These are phyloP conservation scores for Plasmodium falciparum DNA, from an alignment of 169 alveolate genomes.

Conservation along the genomic window DNA sequence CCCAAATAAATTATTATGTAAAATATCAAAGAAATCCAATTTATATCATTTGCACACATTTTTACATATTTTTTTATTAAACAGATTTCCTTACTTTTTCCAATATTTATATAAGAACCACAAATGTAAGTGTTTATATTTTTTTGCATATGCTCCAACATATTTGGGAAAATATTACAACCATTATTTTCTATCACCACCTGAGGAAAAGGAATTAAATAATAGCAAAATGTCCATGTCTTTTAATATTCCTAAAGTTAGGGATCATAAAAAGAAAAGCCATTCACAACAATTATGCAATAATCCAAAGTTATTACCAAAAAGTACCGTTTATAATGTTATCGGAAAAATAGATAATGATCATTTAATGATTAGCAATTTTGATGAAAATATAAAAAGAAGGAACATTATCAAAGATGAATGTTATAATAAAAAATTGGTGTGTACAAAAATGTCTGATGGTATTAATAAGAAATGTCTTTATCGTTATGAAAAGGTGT, in stretches of 20 bases:
- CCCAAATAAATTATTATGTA: conserved; percentile 56
- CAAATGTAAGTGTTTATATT: conserved; percentile 50
- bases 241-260: background rate
- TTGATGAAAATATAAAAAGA: too few species aligned
- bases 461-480: too few species aligned
- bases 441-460: too few species aligned
- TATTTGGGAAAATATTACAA: conserved; percentile 43
- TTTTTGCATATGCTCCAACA: conserved; percentile 61
- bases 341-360: too few species aligned
- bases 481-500: too few species aligned
- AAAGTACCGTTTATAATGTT: too few species aligned
- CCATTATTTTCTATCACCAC: conserved; percentile 8
- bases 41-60: conserved; percentile 67
- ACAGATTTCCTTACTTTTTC: conserved; percentile 58
- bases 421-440: too few species aligned
- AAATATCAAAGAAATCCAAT: conserved; percentile 46
- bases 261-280: too few species aligned
- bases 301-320: too few species aligned
- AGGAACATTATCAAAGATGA: too few species aligned
- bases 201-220: background rate
- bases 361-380: too few species aligned
- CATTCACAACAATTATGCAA: too few species aligned
- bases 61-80: conserved; percentile 47
- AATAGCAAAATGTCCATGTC: conserved; percentile 1
- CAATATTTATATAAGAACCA: conserved; percentile 58